These are phyloP conservation scores for Globisporangium megalacanthum DNA, from an alignment of 352 stramenopile species.

Conservation along the genomic window DNA sequence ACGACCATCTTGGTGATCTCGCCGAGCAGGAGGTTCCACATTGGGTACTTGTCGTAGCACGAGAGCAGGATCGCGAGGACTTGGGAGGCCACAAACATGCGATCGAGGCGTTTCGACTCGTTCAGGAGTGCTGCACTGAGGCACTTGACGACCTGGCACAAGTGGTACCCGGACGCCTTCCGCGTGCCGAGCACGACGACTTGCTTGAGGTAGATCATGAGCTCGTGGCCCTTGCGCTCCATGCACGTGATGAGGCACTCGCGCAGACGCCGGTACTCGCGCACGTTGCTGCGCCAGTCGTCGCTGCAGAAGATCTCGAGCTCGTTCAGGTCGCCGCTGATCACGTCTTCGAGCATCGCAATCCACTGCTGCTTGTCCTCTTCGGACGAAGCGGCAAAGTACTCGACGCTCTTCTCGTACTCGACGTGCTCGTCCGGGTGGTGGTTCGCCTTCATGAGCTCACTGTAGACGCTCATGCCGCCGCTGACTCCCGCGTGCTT, in stretches of 20 bases:
- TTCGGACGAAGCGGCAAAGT: constrained; percentile 62
- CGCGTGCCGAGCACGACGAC: constrained; percentile 62
- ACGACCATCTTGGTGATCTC: constrained; percentile 85
- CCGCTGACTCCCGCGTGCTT: constrained; percentile 6
- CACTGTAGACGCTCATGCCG: constrained; percentile 12
- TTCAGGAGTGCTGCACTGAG: constrained; percentile 68
- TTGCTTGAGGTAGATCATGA: constrained; percentile 81
- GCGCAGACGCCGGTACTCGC: constrained; percentile 70
- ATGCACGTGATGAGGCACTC: constrained; percentile 80
- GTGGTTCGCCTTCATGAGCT: constrained; percentile 6
- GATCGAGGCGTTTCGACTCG: constrained; percentile 77
- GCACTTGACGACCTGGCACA: constrained; percentile 74
- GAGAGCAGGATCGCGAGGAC: constrained; percentile 63
- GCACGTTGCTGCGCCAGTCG: constrained; percentile 86
- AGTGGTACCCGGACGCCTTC: constrained; percentile 58
- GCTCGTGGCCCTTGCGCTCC: constrained; percentile 72
- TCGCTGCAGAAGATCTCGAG: constrained; percentile 87
- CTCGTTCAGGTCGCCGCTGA: constrained; percentile 75
- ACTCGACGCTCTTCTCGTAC: constrained; percentile 51
- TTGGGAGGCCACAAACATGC: constrained; percentile 76
- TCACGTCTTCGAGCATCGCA: constrained; percentile 56
- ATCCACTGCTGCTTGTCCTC: constrained; percentile 72
- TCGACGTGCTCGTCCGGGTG: constrained; percentile 22
- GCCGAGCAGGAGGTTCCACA: constrained; percentile 65
- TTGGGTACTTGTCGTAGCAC: constrained; percentile 81